Conservation (phyloP, 2,329 filamentous ascomycete species). For the Sclerotinia minor region DNA sequence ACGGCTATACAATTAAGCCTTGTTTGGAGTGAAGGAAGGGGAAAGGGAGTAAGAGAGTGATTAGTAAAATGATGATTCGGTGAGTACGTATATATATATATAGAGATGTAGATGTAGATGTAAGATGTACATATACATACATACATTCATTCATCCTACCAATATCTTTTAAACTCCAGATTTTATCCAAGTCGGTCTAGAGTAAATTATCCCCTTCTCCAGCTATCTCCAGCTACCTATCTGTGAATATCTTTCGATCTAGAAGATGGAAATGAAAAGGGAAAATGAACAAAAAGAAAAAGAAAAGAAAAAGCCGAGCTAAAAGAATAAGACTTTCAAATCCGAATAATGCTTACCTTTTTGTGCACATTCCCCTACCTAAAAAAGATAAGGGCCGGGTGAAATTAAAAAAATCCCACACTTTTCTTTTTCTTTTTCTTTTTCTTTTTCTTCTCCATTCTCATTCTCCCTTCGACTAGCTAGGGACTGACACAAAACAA, state of each 20-base stretch:
- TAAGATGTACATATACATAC: too few species aligned
- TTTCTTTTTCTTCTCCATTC: background rate
- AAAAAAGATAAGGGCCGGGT: background rate
- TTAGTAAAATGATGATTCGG: background rate
- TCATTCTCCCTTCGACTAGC: background rate
- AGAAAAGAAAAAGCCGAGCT: background rate
- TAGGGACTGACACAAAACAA: background rate
- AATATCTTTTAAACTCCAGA: too few species aligned
- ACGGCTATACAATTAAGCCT: background rate
- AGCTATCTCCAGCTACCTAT: background rate
- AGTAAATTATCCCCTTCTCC: too few species aligned
- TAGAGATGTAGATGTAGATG: background rate
- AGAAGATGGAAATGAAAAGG: background rate
- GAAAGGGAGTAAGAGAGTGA: background rate
- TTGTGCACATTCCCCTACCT: background rate
- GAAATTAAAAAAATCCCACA: constrained; percentile 5
- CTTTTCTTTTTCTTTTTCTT: background rate
- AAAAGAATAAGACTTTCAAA: background rate
- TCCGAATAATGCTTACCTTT: background rate
- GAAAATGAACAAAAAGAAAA: too few species aligned
- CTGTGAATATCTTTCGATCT: too few species aligned
- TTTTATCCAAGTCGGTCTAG: too few species aligned
- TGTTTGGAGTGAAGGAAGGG: background rate
- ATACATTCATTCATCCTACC: too few species aligned
- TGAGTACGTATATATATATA: too few species aligned